Conservation (phyloP, 495 filamentous ascomycete genomes). For the Penicillium salamii region DNA sequence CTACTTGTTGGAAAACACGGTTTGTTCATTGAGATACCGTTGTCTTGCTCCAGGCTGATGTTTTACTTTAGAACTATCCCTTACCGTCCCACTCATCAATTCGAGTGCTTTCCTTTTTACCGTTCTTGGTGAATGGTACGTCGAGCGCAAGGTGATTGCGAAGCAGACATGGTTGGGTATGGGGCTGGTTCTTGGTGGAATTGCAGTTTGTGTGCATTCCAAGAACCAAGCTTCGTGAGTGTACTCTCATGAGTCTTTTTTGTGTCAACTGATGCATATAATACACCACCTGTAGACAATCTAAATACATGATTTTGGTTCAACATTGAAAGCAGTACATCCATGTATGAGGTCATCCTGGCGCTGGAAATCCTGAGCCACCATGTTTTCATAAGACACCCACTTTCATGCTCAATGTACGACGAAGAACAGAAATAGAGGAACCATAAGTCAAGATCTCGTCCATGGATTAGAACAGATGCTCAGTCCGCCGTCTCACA, state of each 20-base stretch:
- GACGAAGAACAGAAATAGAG: too few relatives aligned
- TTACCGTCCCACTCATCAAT: slow-evolving; percentile 94
- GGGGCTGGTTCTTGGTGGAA: slow-evolving; percentile 74
- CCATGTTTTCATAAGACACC: too few relatives aligned
- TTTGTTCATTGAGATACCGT: slow-evolving; percentile 39
- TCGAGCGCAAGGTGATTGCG: slow-evolving; percentile 83
- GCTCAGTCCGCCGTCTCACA: slow-evolving; percentile 23
- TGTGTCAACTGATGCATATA: too few relatives aligned
- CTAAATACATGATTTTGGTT: too few relatives aligned
- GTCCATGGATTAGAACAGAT: slow-evolving; percentile 9
- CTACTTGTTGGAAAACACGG: slow-evolving; percentile 88
- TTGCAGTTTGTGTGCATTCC: slow-evolving; percentile 78
- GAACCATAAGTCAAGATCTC: too few relatives aligned
- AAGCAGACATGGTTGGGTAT: slow-evolving; percentile 90
- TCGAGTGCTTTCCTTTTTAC: slow-evolving; percentile 94
- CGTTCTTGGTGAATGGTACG: slow-evolving; percentile 92
- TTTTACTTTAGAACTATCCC: slow-evolving; percentile 65
- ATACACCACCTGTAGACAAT: too few relatives aligned
- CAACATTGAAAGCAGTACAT: too few relatives aligned
- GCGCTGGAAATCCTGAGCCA: too few relatives aligned
- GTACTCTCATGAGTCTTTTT: too few relatives aligned
- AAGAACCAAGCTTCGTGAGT: slow-evolving; percentile 35
- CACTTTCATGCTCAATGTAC: too few relatives aligned
- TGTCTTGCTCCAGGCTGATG: not conserved
- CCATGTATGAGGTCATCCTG: too few relatives aligned